phyloP scores from a whole-genome alignment of 1,139 yeast species.

The Saccharomyces pastorianus region DNA sequence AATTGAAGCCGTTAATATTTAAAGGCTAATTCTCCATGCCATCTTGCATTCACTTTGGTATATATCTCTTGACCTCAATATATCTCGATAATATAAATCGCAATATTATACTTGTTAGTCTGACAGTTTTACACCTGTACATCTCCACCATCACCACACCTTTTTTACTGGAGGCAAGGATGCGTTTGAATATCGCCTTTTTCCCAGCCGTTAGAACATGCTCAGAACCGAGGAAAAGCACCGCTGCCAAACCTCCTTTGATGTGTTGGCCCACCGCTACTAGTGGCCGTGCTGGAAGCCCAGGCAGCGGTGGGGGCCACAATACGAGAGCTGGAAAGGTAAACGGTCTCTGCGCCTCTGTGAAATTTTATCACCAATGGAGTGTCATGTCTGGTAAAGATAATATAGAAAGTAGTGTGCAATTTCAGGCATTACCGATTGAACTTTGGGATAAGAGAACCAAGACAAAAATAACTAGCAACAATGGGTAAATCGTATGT shows the following conservation, averaged over 20 bases:
- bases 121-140: not conserved
- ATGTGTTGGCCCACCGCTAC: not conserved
- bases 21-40: too few relatives aligned
- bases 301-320: not conserved
- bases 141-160: not conserved
- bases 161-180: too few relatives aligned
- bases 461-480: conserved; percentile 29
- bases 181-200: not conserved
- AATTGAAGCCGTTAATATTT: too few relatives aligned
- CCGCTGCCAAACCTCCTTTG: not conserved
- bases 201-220: not conserved
- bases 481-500: conserved; percentile 37
- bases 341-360: not conserved
- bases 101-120: not conserved
- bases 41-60: too few relatives aligned
- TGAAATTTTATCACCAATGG: not conserved
- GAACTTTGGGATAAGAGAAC: conserved; percentile 1
- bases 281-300: not conserved
- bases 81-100: not conserved
- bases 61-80: not conserved
- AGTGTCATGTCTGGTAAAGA: not conserved
- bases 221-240: not conserved
- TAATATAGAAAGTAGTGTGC: not conserved
- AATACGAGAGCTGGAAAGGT: not conserved
- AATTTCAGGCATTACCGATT: not conserved